Evolutionary conservation across 2,329 filamentous ascomycete species (phyloP).

Genomic region (Penicillium corylophilum): DNA sequence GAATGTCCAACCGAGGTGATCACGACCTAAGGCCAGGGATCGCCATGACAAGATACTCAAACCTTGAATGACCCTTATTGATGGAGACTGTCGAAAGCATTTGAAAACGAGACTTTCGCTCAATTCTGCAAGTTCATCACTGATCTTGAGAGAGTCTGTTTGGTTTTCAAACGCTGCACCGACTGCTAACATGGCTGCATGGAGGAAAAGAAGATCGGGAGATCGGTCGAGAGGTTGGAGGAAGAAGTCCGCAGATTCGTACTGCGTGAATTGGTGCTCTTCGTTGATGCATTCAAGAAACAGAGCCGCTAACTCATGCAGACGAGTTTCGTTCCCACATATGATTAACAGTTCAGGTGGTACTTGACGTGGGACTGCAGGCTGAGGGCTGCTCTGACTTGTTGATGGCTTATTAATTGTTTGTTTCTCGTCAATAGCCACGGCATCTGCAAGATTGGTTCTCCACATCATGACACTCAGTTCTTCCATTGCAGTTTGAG

Average conservation of each 20-base stretch:
- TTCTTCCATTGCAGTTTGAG: slow-evolving; percentile 9
- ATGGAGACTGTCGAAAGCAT: background rate
- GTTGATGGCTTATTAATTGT: background rate
- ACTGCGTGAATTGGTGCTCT: background rate
- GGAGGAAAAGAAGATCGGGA: background rate
- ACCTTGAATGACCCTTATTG: background rate
- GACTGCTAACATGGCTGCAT: background rate
- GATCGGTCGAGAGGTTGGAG: background rate
- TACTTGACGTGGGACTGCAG: background rate
- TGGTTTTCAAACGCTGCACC: background rate
- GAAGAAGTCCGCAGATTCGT: background rate
- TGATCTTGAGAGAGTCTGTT: background rate
- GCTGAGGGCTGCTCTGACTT: background rate
- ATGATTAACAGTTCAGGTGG: background rate
- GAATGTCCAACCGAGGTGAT: background rate
- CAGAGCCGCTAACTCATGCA: background rate
- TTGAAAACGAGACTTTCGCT: background rate
- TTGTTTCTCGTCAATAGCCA: background rate
- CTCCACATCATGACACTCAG: slow-evolving; percentile 14
- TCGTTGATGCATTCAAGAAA: background rate
- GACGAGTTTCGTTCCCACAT: background rate
- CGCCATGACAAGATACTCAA: background rate
- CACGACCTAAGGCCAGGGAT: background rate
- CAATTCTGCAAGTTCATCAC: background rate
- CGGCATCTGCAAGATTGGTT: slow-evolving; percentile 10